Evolutionary conservation across 495 filamentous ascomycete species (phyloP), one percentile per base, ranked within the genome.

Genomic region (Cairneyella variabilis): DNA sequence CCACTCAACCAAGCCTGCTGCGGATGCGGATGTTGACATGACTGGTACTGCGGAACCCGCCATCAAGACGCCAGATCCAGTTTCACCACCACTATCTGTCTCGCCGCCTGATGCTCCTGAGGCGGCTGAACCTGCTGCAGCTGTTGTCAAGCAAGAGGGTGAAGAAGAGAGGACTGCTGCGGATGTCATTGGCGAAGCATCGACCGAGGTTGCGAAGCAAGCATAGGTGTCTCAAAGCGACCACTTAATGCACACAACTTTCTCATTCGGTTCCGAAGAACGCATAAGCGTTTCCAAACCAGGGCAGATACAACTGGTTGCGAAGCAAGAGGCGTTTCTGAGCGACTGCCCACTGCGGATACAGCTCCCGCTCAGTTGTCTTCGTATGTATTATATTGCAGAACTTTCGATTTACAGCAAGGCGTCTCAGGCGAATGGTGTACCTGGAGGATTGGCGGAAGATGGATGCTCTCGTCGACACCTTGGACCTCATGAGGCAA

Each of bases 1-100:
- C 3, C 64, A 66, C 3, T 65, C 64, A 20, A 28, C 53, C 1
- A 64, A 64, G 23, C 57, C 69, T 41, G 74, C 71, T 23, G 72
- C 76, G 22, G 75, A 79, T 21, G 75, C 80, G 30, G 85, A 87
- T 60, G 73, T 80, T 3, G 66, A 81, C 10, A 85, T 84, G 56
- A 83, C 85, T 58, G 80, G 71, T 3, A 66, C 66, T 22, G 51
- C 62, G 12, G 59, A 64, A 48, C 36, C 59, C 5, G 26, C 48
- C 8, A 6, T 50, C 8, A 32, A 61, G 1, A 59, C 62, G 25
- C 48, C 51, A 46, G 49, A 49, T 25, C 37, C 45, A 46, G 23
- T 54, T 14, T 39, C 58, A 25, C 28, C 45, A 4, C 44, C 39
- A 7, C 20, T 22, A 6, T 39, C 51, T 20, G 20, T 20, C 16